Base-by-base conservation (phyloP, 2,329 filamentous ascomycete genomes). In the Neonectria sp. region DNA sequence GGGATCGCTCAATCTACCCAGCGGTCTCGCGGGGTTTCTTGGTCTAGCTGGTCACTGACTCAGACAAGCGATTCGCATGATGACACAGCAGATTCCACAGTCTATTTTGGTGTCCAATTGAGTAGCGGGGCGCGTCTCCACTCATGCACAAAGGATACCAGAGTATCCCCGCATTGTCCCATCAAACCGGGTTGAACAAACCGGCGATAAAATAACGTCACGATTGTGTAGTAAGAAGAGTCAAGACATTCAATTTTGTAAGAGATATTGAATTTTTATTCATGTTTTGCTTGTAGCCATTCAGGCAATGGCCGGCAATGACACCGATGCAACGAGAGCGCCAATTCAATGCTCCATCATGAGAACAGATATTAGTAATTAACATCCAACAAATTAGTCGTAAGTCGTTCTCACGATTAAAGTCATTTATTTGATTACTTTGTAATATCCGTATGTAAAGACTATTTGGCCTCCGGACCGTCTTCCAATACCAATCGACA, bases 1-100 rank as follows among this genome's bases (percentile, higher is more conserved):
- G 46, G 9, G 27, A 33, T 33, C 49, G 49, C 27, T 52, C 17
- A 52, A 35, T 52, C 49, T 51, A 13, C 46, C 46, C 46, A 51
- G 46, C 46, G 37, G 37, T 15, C 15, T 40, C 15, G 37, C 37
- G 5, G 37, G 37, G 2, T 7, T 40, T 40, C 37, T 7, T 40
- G 37, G 37, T 40, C 15, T n/a, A n/a, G 37, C 37, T 40, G 40
- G 40, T 21, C 17, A 11, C 40, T 45, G 40, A 45, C 40, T 45
- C 40, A 24, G 40, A 45, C n/a, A 45, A 21, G 40, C 40, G n/a
- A 45, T 24, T 24, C 37, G 37, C 37, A 40, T 40, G 37, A 40
- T 40, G 37, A 45, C 40, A 24, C 40, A 45, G 40, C 40, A 45
- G 40, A 24, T 24, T 24, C 40, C 40, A 21, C n/a, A 21, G 40